phyloP scores from a whole-genome alignment of 805 yeast species.

The Metschnikowia bowlesiae region DNA sequence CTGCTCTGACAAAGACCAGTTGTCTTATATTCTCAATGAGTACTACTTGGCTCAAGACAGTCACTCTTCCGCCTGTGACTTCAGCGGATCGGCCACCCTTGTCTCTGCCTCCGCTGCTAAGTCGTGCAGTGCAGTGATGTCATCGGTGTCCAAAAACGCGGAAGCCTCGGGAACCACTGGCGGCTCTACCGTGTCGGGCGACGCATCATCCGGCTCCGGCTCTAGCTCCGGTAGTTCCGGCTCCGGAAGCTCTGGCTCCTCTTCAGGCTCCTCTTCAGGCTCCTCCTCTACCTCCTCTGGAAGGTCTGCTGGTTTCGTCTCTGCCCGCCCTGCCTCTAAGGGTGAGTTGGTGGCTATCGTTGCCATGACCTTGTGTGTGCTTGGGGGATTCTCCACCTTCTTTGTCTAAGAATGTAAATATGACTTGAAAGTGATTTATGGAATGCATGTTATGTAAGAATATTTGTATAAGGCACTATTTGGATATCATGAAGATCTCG shows the following conservation, averaged over 20 bases:
- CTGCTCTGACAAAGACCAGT: conserved; percentile 62
- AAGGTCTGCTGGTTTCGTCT: conserved; percentile 18
- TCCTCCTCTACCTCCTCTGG: conserved; percentile 20
- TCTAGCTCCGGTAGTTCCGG: conserved; percentile 20
- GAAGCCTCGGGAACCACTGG: conserved; percentile 12
- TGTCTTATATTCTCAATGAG: conserved; percentile 60
- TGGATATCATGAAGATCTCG: conserved; percentile 86
- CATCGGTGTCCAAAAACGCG: conserved; percentile 17
- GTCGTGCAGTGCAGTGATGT: conserved; percentile 27
- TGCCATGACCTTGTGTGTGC: conserved; percentile 32
- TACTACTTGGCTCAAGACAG: conserved; percentile 40
- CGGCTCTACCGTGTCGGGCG: conserved; percentile 9
- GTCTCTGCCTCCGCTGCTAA: conserved; percentile 26
- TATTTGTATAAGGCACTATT: conserved; percentile 17
- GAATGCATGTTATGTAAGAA: conserved; percentile 1
- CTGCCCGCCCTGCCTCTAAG: conserved; percentile 24
- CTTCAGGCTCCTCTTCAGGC: conserved; percentile 19
- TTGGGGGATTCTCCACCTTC: conserved; percentile 43
- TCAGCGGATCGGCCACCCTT: conserved; percentile 50
- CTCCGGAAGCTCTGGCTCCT: conserved; percentile 18
- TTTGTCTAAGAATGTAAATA: conserved; percentile 16
- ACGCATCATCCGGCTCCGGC: conserved; percentile 19
- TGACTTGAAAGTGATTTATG: not conserved
- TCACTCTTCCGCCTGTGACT: conserved; percentile 16
- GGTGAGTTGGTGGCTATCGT: conserved; percentile 32